Base-by-base conservation (phyloP, 495 filamentous ascomycete genomes). In the Zalerion maritima region DNA sequence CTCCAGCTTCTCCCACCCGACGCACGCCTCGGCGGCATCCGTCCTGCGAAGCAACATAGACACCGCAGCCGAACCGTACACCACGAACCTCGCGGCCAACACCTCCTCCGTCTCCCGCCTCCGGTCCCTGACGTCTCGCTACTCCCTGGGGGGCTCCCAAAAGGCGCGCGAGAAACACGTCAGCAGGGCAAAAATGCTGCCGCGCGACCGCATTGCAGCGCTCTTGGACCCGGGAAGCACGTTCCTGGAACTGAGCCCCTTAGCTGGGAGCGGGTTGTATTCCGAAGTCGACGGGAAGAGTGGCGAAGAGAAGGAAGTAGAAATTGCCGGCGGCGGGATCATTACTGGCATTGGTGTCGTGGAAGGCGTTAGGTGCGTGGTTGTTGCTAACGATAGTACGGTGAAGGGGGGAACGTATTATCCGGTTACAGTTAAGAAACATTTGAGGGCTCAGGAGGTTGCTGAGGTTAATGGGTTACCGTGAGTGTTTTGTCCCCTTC, bases 381-480 rank as follows among this genome's bases (percentile, higher is more conserved):
- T 97, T 37, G 80, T 97, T 26, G 89, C 85, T 15, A 97, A 97
- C 44, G 89, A 97, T 48, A 87, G 80, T 62, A 97, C 89, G 9
- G 89, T 94, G 37, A 97, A 97, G 58, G 89, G 91, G n/a, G 89
- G 89, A 26, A 94, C 91, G 2, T 97, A 97, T 57, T 96, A 85
- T 52, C 89, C 89, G 1, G 86, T 97, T 29, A 97, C 89, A 2
- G 85, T 97, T 18, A 94, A 94, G 61, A 97, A 97, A 58, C 91
- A 96, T 55, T 63, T 96, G 9, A 73, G 89, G 32, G 89, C 89
- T 14, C 89, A 97, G 52, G 76, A 73, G 14, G 78, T 96, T 32
- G 89, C 89, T 2, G 69, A 81, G 37, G 80, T 96, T 52, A 97
- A 96, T 46, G 73, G 71, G 34, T 47, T 58, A 6, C 67, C 67